Percentiles rank a stretch among this genome's conserved stretches.
Conservation (phyloP, 2,329 filamentous ascomycete species). For the Ilyonectria sp. region DNA sequence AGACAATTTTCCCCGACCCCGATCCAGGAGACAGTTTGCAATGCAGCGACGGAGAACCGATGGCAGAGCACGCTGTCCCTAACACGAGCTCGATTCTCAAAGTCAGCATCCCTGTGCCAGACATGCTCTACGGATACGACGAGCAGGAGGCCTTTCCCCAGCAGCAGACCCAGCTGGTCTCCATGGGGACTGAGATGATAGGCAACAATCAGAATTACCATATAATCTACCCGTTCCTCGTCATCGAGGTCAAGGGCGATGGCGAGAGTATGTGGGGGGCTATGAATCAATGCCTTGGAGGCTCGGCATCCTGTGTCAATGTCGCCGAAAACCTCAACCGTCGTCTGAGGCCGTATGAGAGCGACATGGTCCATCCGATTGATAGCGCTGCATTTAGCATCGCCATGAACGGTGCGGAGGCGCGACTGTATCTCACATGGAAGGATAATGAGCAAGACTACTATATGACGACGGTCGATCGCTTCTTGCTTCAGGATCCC, state of each 20-base stretch:
- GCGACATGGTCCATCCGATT: conserved; percentile 44
- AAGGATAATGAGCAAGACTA: conserved; percentile 52
- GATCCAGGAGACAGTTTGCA: no score
- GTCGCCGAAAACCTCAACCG: conserved; percentile 50
- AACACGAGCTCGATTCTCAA: conserved; percentile 4
- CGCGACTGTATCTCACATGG: conserved; percentile 54
- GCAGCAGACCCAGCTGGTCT: conserved; percentile 16
- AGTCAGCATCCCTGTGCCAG: conserved; percentile 30
- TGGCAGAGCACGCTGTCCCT: conserved; percentile 20
- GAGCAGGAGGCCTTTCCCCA: neutral
- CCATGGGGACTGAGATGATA: no score
- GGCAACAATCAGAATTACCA: conserved; percentile 14
- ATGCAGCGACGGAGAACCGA: neutral
- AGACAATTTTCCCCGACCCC: no score
- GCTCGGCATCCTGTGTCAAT: conserved; percentile 52
- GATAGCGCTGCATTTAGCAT: conserved; percentile 39
- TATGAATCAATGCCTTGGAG: conserved; percentile 56
- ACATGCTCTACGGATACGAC: conserved; percentile 32
- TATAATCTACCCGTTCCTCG: conserved; percentile 32
- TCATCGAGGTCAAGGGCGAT: conserved; percentile 44
- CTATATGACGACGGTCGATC: conserved; percentile 46
- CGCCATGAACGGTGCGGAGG: conserved; percentile 54
- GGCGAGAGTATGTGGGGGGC: conserved; percentile 52
- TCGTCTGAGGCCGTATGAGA: conserved; percentile 42
- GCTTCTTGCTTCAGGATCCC: conserved; percentile 50